Evolutionary conservation across 176 grass and related monocot species (phyloP), one percentile per base, ranked within the genome.

Genomic region (Leersia perrieri): DNA sequence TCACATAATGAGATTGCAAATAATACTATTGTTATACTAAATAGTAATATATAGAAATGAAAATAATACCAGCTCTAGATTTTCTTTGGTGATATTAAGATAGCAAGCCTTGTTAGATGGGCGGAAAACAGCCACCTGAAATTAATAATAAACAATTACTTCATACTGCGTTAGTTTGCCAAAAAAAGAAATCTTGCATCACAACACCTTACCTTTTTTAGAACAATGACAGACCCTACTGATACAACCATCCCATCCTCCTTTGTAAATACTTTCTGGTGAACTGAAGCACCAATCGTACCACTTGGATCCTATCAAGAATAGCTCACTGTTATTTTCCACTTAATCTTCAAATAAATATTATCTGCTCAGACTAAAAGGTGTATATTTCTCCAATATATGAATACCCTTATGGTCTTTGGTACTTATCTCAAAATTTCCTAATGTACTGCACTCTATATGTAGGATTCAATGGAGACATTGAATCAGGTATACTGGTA

Each of bases 11-110:
- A 72, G 26, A 9, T 30, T 33, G 5, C 42, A 79, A 45, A 60
- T 45, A 14, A 18, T 53, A 3, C 29, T 7, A 36, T 3, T 34
- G 34, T 16, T 31, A 55, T 20, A 3, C 3, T 34, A 44, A n/a
- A 78, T 28, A 51, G 16, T 39, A 80, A 75, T 35, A 30, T 35
- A 60, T 12, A 67, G 39, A 3, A 27, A 7, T 41, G 33, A 6
- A n/a, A 41, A 72, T 2, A 36, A 34, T 85, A 94, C 92, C 86
- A 89, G 86, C 4, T 78, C 26, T 57, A 91, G 33, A 78, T 87
- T 93, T 66, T 68, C 64, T 64, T 88, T 41, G 15, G 85, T 94
- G 18, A 90, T 9, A 71, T 88, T 90, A 30, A 94, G 83, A 82
- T 90, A 88, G 23, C 82, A 85, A 0, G 58, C 20, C 33, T 67